phyloP scores from a whole-genome alignment of 805 yeast genomes.

The Candida caryicola region DNA sequence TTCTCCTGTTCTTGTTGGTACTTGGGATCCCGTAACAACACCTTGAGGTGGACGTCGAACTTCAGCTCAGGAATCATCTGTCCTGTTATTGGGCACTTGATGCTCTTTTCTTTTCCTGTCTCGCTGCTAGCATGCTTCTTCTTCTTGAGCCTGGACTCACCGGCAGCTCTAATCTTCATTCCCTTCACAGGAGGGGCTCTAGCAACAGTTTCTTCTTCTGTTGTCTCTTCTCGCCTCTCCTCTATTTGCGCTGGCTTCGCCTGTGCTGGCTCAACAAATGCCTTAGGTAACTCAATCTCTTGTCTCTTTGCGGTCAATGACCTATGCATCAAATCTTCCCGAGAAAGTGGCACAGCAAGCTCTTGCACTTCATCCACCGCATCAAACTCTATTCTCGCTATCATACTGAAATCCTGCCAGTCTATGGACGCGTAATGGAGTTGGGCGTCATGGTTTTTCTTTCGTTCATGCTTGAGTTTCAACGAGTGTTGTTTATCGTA shows the following conservation, averaged over 20 bases:
- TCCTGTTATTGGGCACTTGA: conserved; percentile 80
- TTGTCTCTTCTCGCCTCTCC: conserved; percentile 3
- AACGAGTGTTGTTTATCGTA: conserved; percentile 40
- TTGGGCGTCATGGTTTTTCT: conserved; percentile 34
- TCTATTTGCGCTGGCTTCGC: conserved; percentile 3
- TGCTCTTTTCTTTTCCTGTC: conserved; percentile 26
- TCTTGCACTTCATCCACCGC: conserved; percentile 58
- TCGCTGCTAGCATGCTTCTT: conserved; percentile 5
- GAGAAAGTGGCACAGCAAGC: conserved; percentile 51
- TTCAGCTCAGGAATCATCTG: conserved; percentile 64
- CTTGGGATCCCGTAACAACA: conserved; percentile 71
- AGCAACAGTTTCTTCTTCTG: conserved; percentile 5
- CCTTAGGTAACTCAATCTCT: conserved; percentile 16
- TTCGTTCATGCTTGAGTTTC: conserved; percentile 24
- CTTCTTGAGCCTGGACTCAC: conserved; percentile 56
- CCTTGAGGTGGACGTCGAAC: conserved; percentile 68
- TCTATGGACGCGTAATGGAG: conserved; percentile 71
- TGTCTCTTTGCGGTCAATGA: conserved; percentile 52
- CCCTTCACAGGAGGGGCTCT: conserved; percentile 35
- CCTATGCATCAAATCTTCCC: conserved; percentile 59
- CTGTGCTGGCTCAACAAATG: conserved; percentile 11
- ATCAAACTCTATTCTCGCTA: conserved; percentile 65
- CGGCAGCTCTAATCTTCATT: conserved; percentile 68
- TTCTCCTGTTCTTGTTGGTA: conserved; percentile 66
- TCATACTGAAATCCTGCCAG: conserved; percentile 81